These are phyloP conservation scores for Plasmodium reichenowi DNA, from an alignment of 169 alveolate genomes.

Conservation along the genomic window DNA sequence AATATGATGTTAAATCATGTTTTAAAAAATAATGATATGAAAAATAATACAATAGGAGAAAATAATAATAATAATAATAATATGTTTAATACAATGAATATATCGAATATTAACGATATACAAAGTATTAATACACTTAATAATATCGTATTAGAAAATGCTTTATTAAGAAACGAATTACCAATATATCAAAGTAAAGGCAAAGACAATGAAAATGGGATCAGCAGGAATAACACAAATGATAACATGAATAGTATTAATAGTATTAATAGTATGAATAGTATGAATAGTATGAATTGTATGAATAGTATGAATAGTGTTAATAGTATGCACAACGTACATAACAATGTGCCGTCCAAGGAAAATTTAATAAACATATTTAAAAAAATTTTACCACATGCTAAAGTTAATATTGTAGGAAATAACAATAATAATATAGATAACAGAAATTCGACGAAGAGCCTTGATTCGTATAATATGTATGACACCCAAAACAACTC, in stretches of 20 bases:
- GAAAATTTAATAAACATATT: slow-evolving; percentile 29
- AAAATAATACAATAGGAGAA: no score
- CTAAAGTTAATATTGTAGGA: slow-evolving; percentile 26
- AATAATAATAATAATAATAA: no score
- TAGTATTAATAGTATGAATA: background rate
- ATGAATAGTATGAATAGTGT: background rate
- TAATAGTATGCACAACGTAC: background rate
- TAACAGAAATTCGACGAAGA: background rate
- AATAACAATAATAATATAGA: background rate
- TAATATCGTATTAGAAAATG: no score
- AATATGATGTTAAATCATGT: no score
- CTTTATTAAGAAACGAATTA: background rate
- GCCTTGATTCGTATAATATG: background rate
- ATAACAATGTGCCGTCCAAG: slow-evolving; percentile 5
- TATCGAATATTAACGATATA: no score
- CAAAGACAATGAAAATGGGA: background rate
- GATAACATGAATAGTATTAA: no score
- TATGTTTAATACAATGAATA: no score
- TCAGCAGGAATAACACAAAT: background rate
- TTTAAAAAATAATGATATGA: no score
- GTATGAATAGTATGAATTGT: background rate
- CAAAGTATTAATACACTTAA: no score
- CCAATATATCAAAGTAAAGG: background rate
- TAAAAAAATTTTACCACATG: slow-evolving; percentile 49
- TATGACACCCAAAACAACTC: background rate